Conservation (phyloP, 2,329 filamentous ascomycete genomes). For the Colletotrichum magnum region DNA sequence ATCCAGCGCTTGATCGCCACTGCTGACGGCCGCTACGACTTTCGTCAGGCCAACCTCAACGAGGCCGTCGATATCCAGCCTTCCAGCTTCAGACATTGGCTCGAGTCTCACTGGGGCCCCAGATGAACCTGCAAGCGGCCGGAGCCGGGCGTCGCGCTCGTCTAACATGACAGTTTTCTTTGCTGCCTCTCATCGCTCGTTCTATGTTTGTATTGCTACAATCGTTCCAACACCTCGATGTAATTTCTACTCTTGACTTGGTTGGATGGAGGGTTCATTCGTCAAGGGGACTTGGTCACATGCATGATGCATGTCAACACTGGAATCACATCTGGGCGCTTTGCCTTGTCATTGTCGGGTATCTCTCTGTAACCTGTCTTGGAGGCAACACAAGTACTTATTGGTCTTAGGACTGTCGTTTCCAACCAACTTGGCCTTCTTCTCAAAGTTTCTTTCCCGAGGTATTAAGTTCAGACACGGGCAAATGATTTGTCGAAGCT, state of each 20-base stretch:
- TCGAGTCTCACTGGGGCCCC: slow-evolving; percentile 62
- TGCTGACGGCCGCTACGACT: slow-evolving; percentile 77
- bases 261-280: background rate
- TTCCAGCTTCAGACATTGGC: slow-evolving; percentile 67
- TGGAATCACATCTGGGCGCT: background rate
- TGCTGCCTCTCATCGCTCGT: background rate
- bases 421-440: too few relatives aligned
- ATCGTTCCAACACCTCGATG: background rate
- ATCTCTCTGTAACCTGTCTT: background rate
- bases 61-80: slow-evolving; percentile 63
- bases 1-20: slow-evolving; percentile 77
- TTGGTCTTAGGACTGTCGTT: too few relatives aligned
- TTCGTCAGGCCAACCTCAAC: slow-evolving; percentile 73
- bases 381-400: too few relatives aligned
- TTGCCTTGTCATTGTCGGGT: background rate
- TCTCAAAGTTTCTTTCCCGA: too few relatives aligned
- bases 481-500: too few relatives aligned
- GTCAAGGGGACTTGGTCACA: background rate
- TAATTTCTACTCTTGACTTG: background rate
- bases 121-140: slow-evolving; percentile 26
- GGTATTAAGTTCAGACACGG: too few relatives aligned
- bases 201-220: background rate
- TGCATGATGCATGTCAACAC: background rate
- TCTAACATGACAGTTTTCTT: background rate
- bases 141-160: background rate